Percentiles rank a stretch among this genome's conserved stretches.
phyloP scores from a whole-genome alignment of 2,329 filamentous ascomycete genomes.

The Colletotrichum spinosum region DNA sequence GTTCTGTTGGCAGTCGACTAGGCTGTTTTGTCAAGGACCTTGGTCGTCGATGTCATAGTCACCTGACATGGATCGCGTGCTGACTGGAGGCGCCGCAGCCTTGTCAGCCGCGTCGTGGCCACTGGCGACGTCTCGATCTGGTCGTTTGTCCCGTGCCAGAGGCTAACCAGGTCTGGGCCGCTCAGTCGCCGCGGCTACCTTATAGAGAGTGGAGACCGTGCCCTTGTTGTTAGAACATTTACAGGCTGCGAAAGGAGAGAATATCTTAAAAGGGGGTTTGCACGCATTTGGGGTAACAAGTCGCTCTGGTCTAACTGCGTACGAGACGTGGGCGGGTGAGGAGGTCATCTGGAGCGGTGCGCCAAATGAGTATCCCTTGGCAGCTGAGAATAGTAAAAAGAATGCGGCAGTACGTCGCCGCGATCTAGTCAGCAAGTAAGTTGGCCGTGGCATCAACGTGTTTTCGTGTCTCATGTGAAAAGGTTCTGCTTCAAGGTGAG shows the following conservation, averaged over 20 bases:
- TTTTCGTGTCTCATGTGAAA: too few relatives aligned
- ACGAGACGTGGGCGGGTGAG: too few relatives aligned
- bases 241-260: slow-evolving; percentile 6
- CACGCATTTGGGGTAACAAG: slow-evolving; percentile 1
- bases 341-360: too few relatives aligned
- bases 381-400: too few relatives aligned
- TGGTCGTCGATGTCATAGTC: slow-evolving; percentile 9
- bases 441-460: too few relatives aligned
- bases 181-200: slow-evolving; percentile 22
- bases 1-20: not conserved
- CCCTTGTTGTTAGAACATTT: slow-evolving; percentile 15
- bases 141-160: too few relatives aligned
- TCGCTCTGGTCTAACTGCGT: too few relatives aligned
- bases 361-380: too few relatives aligned
- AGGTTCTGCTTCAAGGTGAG: too few relatives aligned
- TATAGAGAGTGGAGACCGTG: not conserved
- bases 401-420: too few relatives aligned
- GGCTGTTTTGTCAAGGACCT: slow-evolving; percentile 8
- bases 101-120: slow-evolving; percentile 18
- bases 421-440: too few relatives aligned
- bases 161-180: too few relatives aligned
- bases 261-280: slow-evolving; percentile 5
- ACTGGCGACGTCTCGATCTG: not conserved
- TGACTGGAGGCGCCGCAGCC: slow-evolving; percentile 6
- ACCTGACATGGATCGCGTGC: slow-evolving; percentile 31